Evolutionary conservation across 768 basidiomycete species (phyloP).

Genomic region (Mycena venus): DNA sequence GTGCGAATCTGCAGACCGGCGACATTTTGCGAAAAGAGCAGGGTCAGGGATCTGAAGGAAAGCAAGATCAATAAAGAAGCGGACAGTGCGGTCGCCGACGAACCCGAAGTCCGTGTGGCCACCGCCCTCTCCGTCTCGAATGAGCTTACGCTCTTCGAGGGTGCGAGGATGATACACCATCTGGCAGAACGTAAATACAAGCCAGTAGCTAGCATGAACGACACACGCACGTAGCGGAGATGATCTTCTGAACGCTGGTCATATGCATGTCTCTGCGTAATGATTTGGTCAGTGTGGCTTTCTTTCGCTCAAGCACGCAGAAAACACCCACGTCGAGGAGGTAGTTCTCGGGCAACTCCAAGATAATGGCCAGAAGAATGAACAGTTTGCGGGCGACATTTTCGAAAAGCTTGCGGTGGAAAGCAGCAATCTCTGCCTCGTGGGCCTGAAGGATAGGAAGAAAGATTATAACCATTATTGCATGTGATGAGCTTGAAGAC

Average conservation of each 20-base stretch:
- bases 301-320: not conserved
- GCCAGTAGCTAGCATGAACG: not conserved
- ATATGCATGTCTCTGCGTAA: constrained; percentile 48
- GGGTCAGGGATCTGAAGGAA: constrained; percentile 47
- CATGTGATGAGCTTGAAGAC: too few species aligned
- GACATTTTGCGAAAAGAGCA: constrained; percentile 53
- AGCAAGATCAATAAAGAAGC: not conserved
- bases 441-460: constrained; percentile 25
- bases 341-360: constrained; percentile 63
- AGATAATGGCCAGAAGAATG: constrained; percentile 52
- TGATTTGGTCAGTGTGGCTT: not conserved
- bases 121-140: constrained; percentile 58
- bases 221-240: constrained; percentile 44
- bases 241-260: constrained; percentile 49
- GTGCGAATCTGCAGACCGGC: constrained; percentile 54
- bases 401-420: constrained; percentile 46
- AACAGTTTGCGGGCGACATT: constrained; percentile 46
- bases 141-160: constrained; percentile 54
- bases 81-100: not conserved
- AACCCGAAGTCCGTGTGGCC: constrained; percentile 57
- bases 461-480: too few species aligned
- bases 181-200: constrained; percentile 23
- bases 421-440: constrained; percentile 44
- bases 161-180: constrained; percentile 56
- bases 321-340: constrained; percentile 45